These are phyloP conservation scores for Heliamphora exappendiculata DNA, from an alignment of 148 eudicot genomes.

Conservation along the genomic window DNA sequence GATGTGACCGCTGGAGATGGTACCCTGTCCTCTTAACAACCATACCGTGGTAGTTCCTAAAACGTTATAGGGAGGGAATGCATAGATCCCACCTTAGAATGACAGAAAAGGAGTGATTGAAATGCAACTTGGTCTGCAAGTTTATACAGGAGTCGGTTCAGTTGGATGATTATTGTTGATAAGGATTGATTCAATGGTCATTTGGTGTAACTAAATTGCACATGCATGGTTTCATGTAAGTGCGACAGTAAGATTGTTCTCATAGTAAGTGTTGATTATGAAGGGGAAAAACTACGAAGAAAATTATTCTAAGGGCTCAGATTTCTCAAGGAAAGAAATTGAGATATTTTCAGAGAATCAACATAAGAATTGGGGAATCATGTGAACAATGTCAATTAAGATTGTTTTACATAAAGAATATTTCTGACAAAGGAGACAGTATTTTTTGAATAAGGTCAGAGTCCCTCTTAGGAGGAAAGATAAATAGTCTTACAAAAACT, in stretches of 20 bases:
- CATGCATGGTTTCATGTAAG: conserved; percentile 44
- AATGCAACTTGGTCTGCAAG: conserved; percentile 14
- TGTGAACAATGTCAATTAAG: not conserved
- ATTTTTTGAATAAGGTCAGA: not conserved
- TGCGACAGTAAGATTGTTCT: conserved; percentile 14
- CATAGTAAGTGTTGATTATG: conserved; percentile 8
- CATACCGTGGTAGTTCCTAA: conserved; percentile 7
- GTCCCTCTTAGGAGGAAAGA: not conserved
- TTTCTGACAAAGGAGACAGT: conserved; percentile 8
- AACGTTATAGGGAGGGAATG: conserved; percentile 15
- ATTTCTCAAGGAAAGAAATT: not conserved
- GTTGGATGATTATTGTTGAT: conserved; percentile 20
- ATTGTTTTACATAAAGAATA: not conserved
- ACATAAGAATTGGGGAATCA: not conserved
- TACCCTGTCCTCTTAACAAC: conserved; percentile 2
- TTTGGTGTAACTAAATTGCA: conserved; percentile 45
- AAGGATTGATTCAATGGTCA: conserved; percentile 24
- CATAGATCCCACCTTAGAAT: conserved; percentile 18
- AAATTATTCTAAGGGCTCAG: conserved; percentile 2
- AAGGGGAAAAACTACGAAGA: conserved; percentile 7
- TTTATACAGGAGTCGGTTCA: not conserved
- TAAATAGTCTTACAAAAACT: not conserved
- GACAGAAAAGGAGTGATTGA: conserved; percentile 20
- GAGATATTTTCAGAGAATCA: not conserved
- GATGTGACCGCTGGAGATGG: conserved; percentile 6